Base-by-base conservation (phyloP, 2,329 filamentous ascomycete species). In the Aaosphaeria arxii region DNA sequence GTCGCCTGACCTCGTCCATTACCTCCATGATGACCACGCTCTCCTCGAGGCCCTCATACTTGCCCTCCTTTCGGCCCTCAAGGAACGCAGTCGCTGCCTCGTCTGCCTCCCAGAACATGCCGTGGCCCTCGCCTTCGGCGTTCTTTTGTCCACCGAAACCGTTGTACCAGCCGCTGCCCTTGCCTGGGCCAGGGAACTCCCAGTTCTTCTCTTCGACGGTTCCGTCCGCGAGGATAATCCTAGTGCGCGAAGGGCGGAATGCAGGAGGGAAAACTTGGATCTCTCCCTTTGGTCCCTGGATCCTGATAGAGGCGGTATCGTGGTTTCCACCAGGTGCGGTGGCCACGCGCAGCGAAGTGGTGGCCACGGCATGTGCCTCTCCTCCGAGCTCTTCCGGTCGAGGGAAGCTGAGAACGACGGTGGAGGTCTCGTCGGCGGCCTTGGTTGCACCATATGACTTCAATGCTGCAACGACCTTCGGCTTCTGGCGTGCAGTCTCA, bases 61-160 rank as follows among this genome's bases (percentile, higher is more conserved):
- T 78, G 65, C 89, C 90, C 76, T 95, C 86, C 61, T 85, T 80
- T 71, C 83, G 84, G 24, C 89, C 88, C 65, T 94, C 89, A 40
- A 86, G 77, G 48, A 95, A 64, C 56, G 87, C 89, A 41, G 85
- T 78, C 30, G 86, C 88, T 55, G 83, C 86, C 74, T 90, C 88
- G 66, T 91, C 88, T 1, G 89, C 89, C 69, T 91, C 87, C 86
- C 86, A 92, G 73, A 89, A 94, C 88, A 95, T 94, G 43, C 89
- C 90, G 55, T 89, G 86, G 7, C 89, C 89, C 57, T 76, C 71
- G 11, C 76, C 79, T 30, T 83, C 81, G 49, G 80, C 73, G 31
- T 75, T 66, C 46, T 57, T 62, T 29, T 53, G 53, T 38, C 62
- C 69, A 11, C 70, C 72, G 47, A 77, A 78, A 30, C 75, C 75